phyloP scores from a whole-genome alignment of 495 filamentous ascomycete species.

The Aeminium ludgeri region DNA sequence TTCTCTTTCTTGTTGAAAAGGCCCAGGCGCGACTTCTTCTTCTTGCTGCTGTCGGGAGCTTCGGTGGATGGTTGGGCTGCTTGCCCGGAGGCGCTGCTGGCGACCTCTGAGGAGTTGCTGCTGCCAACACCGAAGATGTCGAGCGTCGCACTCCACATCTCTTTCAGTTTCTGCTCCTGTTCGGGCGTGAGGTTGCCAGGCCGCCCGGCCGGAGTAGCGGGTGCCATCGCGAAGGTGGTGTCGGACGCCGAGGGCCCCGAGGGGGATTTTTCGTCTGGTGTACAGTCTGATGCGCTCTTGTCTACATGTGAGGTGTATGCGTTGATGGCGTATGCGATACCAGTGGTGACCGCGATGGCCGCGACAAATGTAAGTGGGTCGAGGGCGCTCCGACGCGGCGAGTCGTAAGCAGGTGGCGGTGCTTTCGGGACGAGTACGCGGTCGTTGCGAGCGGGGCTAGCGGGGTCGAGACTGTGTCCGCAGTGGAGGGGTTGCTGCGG shows the following conservation, averaged over 20 bases:
- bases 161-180: conserved; percentile 73
- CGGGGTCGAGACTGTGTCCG: too few species aligned
- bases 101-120: neutral
- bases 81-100: conserved; percentile 14
- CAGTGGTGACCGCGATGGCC: neutral
- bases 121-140: conserved; percentile 65
- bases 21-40: conserved; percentile 51
- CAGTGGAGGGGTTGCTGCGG: neutral
- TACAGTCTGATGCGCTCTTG: neutral
- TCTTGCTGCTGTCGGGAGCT: conserved; percentile 39
- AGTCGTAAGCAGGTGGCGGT: too few species aligned
- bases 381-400: conserved; percentile 2
- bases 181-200: conserved; percentile 76
- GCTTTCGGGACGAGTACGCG: too few species aligned
- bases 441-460: too few species aligned
- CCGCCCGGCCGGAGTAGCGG: conserved; percentile 47
- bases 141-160: conserved; percentile 66
- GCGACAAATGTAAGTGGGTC: conserved; percentile 5
- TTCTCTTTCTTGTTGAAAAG: conserved; percentile 47
- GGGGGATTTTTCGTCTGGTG: neutral
- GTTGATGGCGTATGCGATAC: conserved; percentile 7
- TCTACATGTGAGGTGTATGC: conserved; percentile 1
- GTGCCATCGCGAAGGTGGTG: conserved; percentile 21
- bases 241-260: neutral
- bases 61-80: conserved; percentile 17